These are phyloP conservation scores for Solanum tarapatanum DNA, from an alignment of 257 asterid species.

Conservation along the genomic window DNA sequence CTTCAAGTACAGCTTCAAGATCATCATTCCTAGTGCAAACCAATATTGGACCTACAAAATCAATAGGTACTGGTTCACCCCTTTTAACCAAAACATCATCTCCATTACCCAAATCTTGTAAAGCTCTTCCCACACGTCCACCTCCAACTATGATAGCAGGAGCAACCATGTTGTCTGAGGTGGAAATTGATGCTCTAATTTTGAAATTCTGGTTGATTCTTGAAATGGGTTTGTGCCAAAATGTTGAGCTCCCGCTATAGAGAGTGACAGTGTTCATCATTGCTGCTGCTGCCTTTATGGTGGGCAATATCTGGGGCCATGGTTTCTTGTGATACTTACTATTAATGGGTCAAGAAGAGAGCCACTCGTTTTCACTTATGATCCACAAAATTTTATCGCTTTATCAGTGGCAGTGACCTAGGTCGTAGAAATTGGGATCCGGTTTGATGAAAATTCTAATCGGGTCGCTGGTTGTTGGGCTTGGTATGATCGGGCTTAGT, in stretches of 20 bases:
- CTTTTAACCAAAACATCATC: conserved; percentile 67
- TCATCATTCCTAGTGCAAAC: conserved; percentile 96
- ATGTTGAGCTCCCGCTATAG: conserved; percentile 26
- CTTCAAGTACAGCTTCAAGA: conserved; percentile 75
- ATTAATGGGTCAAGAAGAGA: conserved; percentile 32
- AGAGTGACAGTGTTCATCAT: conserved; percentile 32
- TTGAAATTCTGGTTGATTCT: conserved; percentile 9
- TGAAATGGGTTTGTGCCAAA: conserved; percentile 34
- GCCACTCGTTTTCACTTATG: conserved; percentile 46
- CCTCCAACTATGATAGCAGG: conserved; percentile 94
- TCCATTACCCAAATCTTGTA: conserved; percentile 85
- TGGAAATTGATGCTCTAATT: conserved; percentile 32
- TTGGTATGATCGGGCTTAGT: neutral
- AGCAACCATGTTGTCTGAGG: conserved; percentile 35
- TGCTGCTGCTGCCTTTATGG: conserved; percentile 13
- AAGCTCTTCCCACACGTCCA: conserved; percentile 88
- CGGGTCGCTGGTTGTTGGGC: neutral
- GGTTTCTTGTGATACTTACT: conserved; percentile 7
- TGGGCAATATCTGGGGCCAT: conserved; percentile 36
- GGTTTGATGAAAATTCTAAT: neutral
- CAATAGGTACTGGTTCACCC: conserved; percentile 76
- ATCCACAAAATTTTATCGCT: neutral
- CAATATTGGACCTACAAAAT: conserved; percentile 70
- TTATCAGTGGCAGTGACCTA: neutral
- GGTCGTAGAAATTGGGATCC: neutral